phyloP scores from a whole-genome alignment of 2,329 filamentous ascomycete genomes.

The Aquanectria penicillioides region DNA sequence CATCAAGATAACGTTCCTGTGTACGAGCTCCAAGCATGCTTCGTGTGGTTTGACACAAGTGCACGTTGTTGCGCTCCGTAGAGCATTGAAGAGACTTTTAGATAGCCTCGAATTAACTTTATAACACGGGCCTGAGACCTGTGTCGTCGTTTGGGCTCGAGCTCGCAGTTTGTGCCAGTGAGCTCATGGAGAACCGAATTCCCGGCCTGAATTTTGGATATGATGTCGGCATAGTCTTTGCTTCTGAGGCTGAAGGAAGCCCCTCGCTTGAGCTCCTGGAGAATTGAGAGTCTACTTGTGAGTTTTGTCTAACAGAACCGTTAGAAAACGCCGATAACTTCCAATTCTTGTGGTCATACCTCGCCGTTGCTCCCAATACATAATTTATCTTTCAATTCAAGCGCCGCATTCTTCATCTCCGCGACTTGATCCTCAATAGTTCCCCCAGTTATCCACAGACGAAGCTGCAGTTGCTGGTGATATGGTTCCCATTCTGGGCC shows the following conservation, averaged over 20 bases:
- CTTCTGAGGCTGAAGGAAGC: slow-evolving; percentile 12
- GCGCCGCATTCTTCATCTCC: not conserved
- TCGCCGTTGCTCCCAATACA: not conserved
- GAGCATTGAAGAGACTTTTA: not conserved
- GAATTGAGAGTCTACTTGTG: not conserved
- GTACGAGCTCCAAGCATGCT: slow-evolving; percentile 1
- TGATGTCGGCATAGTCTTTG: slow-evolving; percentile 3
- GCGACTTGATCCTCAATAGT: not conserved
- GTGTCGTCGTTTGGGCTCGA: not conserved
- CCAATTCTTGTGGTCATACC: too few relatives aligned
- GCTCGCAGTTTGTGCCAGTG: not conserved
- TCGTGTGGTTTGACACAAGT: not conserved
- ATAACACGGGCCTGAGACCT: slow-evolving; percentile 1
- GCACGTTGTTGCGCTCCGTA: not conserved
- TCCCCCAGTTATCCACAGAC: not conserved
- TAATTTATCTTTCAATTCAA: not conserved
- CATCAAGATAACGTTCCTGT: not conserved
- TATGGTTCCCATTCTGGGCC: slow-evolving; percentile 8
- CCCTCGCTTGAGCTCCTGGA: not conserved
- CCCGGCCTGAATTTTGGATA: not conserved
- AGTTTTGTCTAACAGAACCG: slow-evolving; percentile 9
- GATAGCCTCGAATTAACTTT: not conserved
- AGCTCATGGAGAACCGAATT: slow-evolving; percentile 8
- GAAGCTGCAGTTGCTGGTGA: not conserved
- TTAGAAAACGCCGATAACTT: too few relatives aligned